Conservation (phyloP, 1,139 yeast species). For the Debaryomyces subglobosus region DNA sequence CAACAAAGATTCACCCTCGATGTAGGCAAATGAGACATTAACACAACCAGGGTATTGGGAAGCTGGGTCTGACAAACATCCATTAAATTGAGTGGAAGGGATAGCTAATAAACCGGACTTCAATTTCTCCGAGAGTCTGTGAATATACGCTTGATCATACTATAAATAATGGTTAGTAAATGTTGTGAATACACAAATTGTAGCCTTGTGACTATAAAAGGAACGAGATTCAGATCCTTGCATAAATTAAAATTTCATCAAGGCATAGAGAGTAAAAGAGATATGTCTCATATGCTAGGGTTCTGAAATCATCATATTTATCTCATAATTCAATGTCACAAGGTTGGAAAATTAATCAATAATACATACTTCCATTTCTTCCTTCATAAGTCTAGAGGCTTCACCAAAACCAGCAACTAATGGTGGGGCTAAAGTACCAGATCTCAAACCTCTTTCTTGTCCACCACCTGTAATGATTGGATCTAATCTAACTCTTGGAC, state of each 20-base stretch:
- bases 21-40: slow-evolving; percentile 92
- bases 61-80: slow-evolving; percentile 63
- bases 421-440: slow-evolving; percentile 97
- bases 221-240: slow-evolving; percentile 25
- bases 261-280: slow-evolving; percentile 6
- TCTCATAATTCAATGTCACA: background rate
- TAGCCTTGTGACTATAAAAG: background rate
- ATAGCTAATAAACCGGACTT: slow-evolving; percentile 72
- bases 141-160: slow-evolving; percentile 73
- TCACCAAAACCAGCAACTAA: slow-evolving; percentile 96
- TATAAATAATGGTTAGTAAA: slow-evolving; percentile 23
- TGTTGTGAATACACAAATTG: background rate
- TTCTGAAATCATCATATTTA: slow-evolving; percentile 4
- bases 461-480: slow-evolving; percentile 98
- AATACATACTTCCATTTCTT: slow-evolving; percentile 58
- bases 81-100: slow-evolving; percentile 89
- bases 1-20: slow-evolving; percentile 95
- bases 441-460: slow-evolving; percentile 96
- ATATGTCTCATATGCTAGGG: slow-evolving; percentile 5
- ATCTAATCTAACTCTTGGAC: slow-evolving; percentile 97
- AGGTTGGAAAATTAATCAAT: background rate
- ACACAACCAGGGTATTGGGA: slow-evolving; percentile 87
- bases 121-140: slow-evolving; percentile 70
- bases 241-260: slow-evolving; percentile 18
- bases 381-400: slow-evolving; percentile 82